Conservation (phyloP, 352 stramenopile genomes). For the Hyaloperonospora arabidopsidis region DNA sequence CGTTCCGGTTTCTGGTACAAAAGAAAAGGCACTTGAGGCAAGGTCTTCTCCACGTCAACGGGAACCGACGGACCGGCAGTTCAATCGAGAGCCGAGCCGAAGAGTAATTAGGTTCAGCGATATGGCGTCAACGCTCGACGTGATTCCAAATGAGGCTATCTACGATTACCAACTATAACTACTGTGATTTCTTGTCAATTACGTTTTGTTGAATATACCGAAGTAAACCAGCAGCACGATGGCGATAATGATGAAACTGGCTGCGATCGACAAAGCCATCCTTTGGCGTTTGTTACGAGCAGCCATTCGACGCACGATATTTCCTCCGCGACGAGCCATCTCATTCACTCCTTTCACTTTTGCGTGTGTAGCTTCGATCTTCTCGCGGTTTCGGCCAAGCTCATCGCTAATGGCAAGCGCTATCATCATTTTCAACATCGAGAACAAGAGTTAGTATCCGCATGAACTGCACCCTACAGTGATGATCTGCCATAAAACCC, state of each 20-base stretch:
- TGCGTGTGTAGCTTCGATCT: slow-evolving; percentile 72
- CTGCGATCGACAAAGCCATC: slow-evolving; percentile 56
- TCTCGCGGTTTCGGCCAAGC: slow-evolving; percentile 75
- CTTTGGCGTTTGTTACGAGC: slow-evolving; percentile 77
- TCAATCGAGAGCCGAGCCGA: too few relatives aligned
- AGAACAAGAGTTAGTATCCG: background rate
- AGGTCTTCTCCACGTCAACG: slow-evolving; percentile 22
- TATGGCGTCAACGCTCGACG: too few relatives aligned
- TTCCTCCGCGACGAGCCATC: slow-evolving; percentile 71
- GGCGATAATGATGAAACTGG: slow-evolving; percentile 71
- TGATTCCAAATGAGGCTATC: too few relatives aligned
- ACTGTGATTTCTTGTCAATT: background rate
- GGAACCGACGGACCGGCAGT: slow-evolving; percentile 18
- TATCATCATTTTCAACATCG: slow-evolving; percentile 8
- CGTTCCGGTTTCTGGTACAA: slow-evolving; percentile 39
- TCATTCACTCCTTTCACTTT: slow-evolving; percentile 84
- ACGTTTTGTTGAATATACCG: slow-evolving; percentile 83
- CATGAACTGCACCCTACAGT: too few relatives aligned
- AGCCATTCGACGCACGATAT: slow-evolving; percentile 81
- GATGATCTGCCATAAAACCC: too few relatives aligned
- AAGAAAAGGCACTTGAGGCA: slow-evolving; percentile 12
- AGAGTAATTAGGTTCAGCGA: too few relatives aligned
- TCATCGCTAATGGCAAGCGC: slow-evolving; percentile 78
- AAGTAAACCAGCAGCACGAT: slow-evolving; percentile 86
- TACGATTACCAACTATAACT: too few relatives aligned